These are phyloP conservation scores for Skeletonema grethae DNA, from an alignment of 108 stramenopile genomes.

Conservation along the genomic window DNA sequence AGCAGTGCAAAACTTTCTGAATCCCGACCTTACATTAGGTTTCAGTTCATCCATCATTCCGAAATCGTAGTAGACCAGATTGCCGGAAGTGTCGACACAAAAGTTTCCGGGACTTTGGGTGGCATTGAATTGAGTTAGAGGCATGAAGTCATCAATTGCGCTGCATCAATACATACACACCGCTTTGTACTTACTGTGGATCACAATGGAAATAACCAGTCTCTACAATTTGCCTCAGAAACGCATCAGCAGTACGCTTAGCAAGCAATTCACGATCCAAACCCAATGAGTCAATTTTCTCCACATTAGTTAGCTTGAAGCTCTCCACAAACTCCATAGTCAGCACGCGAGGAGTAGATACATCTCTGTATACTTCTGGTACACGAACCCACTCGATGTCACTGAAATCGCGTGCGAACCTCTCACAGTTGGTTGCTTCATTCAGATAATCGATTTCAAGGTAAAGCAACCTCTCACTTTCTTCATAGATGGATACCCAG, in stretches of 20 bases:
- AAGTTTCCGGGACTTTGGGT: constrained; percentile 50
- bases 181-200: constrained; percentile 20
- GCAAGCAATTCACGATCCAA: constrained; percentile 85
- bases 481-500: constrained; percentile 94
- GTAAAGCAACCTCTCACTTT: constrained; percentile 87
- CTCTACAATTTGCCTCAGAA: constrained; percentile 91
- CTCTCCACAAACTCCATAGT: constrained; percentile 93
- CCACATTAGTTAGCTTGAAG: constrained; percentile 91
- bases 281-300: constrained; percentile 73
- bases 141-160: neutral
- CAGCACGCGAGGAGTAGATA: constrained; percentile 86
- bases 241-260: constrained; percentile 89
- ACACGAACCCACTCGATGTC: constrained; percentile 86
- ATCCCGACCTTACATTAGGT: constrained; percentile 81
- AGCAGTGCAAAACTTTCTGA: constrained; percentile 86
- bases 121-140: neutral
- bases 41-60: constrained; percentile 97
- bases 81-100: constrained; percentile 82
- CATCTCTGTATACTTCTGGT: constrained; percentile 81
- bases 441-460: constrained; percentile 95
- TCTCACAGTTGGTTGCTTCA: constrained; percentile 88
- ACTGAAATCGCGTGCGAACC: constrained; percentile 74
- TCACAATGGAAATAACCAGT: constrained; percentile 67
- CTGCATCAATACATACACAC: neutral
- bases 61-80: constrained; percentile 95